phyloP scores from a whole-genome alignment of 495 filamentous ascomycete species.

The Rostrohypoxylon terebratum region DNA sequence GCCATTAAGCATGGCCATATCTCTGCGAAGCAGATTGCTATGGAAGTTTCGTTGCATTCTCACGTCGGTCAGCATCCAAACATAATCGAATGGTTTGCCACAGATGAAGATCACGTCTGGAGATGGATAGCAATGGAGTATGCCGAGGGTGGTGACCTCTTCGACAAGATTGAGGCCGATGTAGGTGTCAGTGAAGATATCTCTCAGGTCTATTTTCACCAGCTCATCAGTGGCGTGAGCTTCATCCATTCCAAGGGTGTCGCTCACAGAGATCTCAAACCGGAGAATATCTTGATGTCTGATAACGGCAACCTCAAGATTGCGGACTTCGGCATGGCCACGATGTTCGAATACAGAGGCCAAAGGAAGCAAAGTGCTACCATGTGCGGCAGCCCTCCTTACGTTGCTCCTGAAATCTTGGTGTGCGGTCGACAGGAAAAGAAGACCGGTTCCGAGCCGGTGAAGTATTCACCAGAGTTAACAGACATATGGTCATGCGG shows the following conservation, averaged over 20 bases:
- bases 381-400: constrained; percentile 95
- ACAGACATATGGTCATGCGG: constrained; percentile 98
- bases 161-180: constrained; percentile 99
- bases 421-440: constrained; percentile 57
- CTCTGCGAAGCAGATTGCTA: constrained; percentile 83
- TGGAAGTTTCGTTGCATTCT: constrained; percentile 89
- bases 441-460: constrained; percentile 59
- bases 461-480: constrained; percentile 83
- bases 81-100: constrained; percentile 90
- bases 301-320: constrained; percentile 90
- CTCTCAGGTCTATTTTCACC: constrained; percentile 94
- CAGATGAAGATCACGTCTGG: constrained; percentile 90
- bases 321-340: constrained; percentile 95
- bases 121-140: constrained; percentile 98
- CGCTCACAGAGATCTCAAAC: constrained; percentile 90
- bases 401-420: constrained; percentile 96
- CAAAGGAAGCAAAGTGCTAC: constrained; percentile 81
- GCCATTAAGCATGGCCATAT: constrained; percentile 89
- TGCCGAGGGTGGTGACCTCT: constrained; percentile 94
- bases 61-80: constrained; percentile 90
- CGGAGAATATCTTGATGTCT: constrained; percentile 88
- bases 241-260: constrained; percentile 96
- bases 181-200: constrained; percentile 91
- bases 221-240: constrained; percentile 88
- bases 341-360: constrained; percentile 90